These are phyloP conservation scores for Exutisphaerella laricina DNA, from an alignment of 2,329 filamentous ascomycete species.

Conservation along the genomic window DNA sequence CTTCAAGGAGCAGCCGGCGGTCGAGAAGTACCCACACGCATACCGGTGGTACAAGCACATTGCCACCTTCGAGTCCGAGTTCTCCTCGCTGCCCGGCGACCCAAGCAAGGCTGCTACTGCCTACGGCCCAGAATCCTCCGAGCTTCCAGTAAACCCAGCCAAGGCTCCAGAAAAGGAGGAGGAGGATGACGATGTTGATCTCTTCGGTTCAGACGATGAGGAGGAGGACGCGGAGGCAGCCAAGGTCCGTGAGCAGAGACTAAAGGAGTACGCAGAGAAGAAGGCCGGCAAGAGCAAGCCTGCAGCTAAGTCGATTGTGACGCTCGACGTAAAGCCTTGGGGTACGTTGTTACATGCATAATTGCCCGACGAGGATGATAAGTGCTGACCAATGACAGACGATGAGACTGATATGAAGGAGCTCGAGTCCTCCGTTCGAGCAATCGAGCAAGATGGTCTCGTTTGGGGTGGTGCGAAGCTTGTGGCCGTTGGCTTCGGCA, in stretches of 20 bases:
- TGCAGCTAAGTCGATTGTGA: constrained; percentile 92
- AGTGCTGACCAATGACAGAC: constrained; percentile 22
- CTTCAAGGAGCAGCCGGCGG: constrained; percentile 66
- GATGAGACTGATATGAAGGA: constrained; percentile 85
- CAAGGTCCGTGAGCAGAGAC: constrained; percentile 76
- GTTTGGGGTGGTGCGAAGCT: constrained; percentile 92
- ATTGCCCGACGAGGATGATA: constrained; percentile 14
- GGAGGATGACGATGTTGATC: constrained; percentile 76
- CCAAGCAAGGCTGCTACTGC: constrained; percentile 79
- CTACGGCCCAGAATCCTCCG: constrained; percentile 79
- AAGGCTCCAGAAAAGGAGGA: constrained; percentile 64
- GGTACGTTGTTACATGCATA: constrained; percentile 56
- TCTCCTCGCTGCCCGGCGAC: constrained; percentile 84
- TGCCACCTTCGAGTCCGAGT: constrained; percentile 85
- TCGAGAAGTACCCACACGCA: constrained; percentile 85
- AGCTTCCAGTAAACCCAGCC: constrained; percentile 77
- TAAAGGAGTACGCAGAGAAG: constrained; percentile 94
- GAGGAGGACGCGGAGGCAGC: constrained; percentile 87
- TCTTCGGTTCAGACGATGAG: constrained; percentile 91
- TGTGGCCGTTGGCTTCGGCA: constrained; percentile 88
- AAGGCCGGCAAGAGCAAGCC: constrained; percentile 90
- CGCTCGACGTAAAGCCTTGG: constrained; percentile 97
- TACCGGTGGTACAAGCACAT: constrained; percentile 99
- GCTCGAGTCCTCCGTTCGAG: constrained; percentile 73
- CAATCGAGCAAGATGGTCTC: constrained; percentile 86